Conservation (phyloP, 208 protist species). For the Leishmania martiniquensis region DNA sequence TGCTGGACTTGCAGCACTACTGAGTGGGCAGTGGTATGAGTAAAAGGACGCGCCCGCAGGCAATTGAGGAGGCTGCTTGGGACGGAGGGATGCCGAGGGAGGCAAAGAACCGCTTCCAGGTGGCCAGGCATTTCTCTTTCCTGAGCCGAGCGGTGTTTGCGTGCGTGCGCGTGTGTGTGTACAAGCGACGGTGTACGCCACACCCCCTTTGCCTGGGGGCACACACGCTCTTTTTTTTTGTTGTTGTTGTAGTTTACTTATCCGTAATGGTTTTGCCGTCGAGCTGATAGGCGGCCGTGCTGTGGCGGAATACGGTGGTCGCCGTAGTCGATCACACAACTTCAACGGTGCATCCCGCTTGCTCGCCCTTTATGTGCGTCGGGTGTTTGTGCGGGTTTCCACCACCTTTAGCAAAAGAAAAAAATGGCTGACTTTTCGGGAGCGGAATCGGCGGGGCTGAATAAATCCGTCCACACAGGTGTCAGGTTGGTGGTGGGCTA, state of each 20-base stretch:
- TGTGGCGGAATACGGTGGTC: background rate
- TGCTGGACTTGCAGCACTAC: slow-evolving; percentile 85
- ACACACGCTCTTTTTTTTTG: background rate
- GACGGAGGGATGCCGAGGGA: background rate
- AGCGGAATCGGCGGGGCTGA: background rate
- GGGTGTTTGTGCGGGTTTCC: too few species aligned
- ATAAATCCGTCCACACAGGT: background rate
- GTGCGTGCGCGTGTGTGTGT: too few species aligned
- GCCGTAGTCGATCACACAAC: background rate
- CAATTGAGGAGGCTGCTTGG: background rate
- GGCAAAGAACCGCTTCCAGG: background rate
- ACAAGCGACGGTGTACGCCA: too few species aligned
- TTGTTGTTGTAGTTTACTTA: background rate
- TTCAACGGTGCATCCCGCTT: too few species aligned
- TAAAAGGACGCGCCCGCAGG: background rate
- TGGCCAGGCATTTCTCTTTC: background rate
- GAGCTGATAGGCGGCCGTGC: background rate
- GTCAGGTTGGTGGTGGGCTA: background rate
- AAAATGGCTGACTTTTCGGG: background rate
- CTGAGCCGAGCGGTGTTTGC: background rate
- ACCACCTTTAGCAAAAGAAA: too few species aligned
- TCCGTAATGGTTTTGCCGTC: too few species aligned
- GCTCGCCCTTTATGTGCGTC: too few species aligned
- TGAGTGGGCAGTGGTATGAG: slow-evolving; percentile 12
- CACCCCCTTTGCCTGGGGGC: background rate